Evolutionary conservation across 148 eudicot genomes (phyloP).

Genomic region (Rhododendron mucronatum): DNA sequence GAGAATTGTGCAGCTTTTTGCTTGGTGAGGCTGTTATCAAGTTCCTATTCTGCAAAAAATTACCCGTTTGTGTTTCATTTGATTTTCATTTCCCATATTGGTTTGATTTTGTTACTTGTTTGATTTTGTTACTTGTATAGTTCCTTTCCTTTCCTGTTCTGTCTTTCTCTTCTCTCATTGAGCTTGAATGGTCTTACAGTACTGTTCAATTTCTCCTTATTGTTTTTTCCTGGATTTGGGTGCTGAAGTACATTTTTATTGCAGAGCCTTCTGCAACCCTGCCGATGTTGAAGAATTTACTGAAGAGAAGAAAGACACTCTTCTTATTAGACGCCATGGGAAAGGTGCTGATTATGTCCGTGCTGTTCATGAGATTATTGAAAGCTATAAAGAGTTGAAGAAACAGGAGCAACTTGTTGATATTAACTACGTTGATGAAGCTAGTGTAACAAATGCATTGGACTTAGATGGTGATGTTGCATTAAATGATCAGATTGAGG

Average conservation of each 20-base stretch:
- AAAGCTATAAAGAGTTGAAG: conserved; percentile 59
- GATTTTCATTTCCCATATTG: background rate
- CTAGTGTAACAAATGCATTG: conserved; percentile 29
- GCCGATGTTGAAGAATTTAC: conserved; percentile 95
- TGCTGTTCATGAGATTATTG: conserved; percentile 85
- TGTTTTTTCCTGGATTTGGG: background rate
- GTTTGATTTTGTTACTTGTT: background rate
- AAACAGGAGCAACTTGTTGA: conserved; percentile 37
- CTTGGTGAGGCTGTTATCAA: background rate
- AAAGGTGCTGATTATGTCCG: conserved; percentile 91
- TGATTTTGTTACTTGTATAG: background rate
- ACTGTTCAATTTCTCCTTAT: background rate
- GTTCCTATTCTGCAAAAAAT: background rate
- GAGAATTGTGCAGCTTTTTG: background rate
- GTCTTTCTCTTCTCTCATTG: background rate
- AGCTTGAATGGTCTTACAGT: background rate
- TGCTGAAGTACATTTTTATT: conserved; percentile 6
- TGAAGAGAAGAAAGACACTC: conserved; percentile 70
- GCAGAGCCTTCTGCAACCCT: conserved; percentile 94
- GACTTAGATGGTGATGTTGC: conserved; percentile 20
- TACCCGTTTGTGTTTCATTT: background rate
- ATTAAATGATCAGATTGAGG: conserved; percentile 25
- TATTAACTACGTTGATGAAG: conserved; percentile 27
- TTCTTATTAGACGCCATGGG: conserved; percentile 75
- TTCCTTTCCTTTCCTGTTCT: background rate